A percentile compares a stretch with the other conserved stretches of the same genome.
Conservation (phyloP, 179 eudicot genomes). For the Drosera spatulata region DNA sequence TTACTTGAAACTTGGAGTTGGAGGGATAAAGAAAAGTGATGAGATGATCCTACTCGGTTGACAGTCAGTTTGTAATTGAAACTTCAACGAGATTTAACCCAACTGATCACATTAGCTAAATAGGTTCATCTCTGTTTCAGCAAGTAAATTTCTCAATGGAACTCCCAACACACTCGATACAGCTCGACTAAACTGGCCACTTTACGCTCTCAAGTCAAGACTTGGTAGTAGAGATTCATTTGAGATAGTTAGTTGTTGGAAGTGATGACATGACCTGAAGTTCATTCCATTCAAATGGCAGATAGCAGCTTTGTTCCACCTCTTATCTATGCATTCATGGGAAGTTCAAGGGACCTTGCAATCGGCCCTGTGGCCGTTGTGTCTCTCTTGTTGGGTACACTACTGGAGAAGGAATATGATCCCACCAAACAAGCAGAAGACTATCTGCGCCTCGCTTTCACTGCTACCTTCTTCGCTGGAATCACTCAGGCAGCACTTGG, state of each 20-base stretch:
- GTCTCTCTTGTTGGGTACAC: conserved; percentile 54
- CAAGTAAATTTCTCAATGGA: too few relatives aligned
- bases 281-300: conserved; percentile 9
- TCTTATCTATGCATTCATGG: conserved; percentile 71
- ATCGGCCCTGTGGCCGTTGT: conserved; percentile 90
- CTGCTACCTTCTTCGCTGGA: conserved; percentile 83
- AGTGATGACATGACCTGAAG: background rate
- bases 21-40: too few relatives aligned
- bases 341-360: conserved; percentile 84
- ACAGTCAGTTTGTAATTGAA: too few relatives aligned
- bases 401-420: conserved; percentile 53
- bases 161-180: too few relatives aligned
- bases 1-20: too few relatives aligned
- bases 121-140: too few relatives aligned
- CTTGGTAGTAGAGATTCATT: background rate
- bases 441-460: conserved; percentile 58
- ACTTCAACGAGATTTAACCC: too few relatives aligned
- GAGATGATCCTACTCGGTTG: too few relatives aligned
- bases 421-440: conserved; percentile 30
- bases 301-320: conserved; percentile 84
- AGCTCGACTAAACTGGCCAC: too few relatives aligned
- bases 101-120: too few relatives aligned
- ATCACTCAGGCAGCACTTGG: conserved; percentile 70
- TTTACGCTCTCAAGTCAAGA: too few relatives aligned
- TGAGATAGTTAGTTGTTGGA: background rate